A percentile compares a stretch with the other conserved stretches of the same genome.
phyloP scores from a whole-genome alignment of 1,139 yeast genomes.

The Geotrichum europaeum region DNA sequence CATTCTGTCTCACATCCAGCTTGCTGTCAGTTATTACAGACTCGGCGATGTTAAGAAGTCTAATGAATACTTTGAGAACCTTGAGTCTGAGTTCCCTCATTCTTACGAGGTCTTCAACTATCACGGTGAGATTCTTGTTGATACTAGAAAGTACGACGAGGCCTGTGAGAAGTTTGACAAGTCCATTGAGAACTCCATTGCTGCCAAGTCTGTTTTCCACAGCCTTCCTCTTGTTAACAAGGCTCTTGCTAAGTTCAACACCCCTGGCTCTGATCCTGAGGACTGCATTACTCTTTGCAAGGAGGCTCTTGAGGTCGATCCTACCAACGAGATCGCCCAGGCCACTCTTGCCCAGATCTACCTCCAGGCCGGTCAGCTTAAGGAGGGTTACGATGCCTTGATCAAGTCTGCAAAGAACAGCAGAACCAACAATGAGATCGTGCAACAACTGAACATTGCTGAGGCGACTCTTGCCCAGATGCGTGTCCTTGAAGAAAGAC shows the following conservation, averaged over 20 bases:
- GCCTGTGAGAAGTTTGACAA: slow-evolving; percentile 83
- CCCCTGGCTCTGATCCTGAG: slow-evolving; percentile 32
- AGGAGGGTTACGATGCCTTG: slow-evolving; percentile 74
- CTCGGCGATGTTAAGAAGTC: slow-evolving; percentile 59
- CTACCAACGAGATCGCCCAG: slow-evolving; percentile 83
- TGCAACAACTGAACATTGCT: slow-evolving; percentile 86
- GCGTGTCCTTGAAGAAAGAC: slow-evolving; percentile 33
- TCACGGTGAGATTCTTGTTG: slow-evolving; percentile 89
- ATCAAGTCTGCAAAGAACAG: slow-evolving; percentile 78
- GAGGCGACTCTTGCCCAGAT: slow-evolving; percentile 51
- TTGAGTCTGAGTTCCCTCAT: slow-evolving; percentile 74
- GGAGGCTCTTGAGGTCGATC: slow-evolving; percentile 75
- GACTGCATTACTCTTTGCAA: slow-evolving; percentile 65
- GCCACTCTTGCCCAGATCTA: slow-evolving; percentile 86
- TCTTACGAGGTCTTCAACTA: slow-evolving; percentile 91
- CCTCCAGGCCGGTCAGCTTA: slow-evolving; percentile 74
- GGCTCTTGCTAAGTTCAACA: slow-evolving; percentile 51
- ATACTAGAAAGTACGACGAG: slow-evolving; percentile 62
- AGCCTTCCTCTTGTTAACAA: slow-evolving; percentile 88
- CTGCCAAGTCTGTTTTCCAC: slow-evolving; percentile 56
- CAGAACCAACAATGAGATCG: slow-evolving; percentile 78
- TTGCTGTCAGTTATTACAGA: slow-evolving; percentile 89
- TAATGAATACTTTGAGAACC: slow-evolving; percentile 63
- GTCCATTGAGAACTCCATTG: slow-evolving; percentile 59
- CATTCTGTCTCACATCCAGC: slow-evolving; percentile 82